Evolutionary conservation across 2,329 filamentous ascomycete species (phyloP).

Genomic region (Aspergillus alliaceus): DNA sequence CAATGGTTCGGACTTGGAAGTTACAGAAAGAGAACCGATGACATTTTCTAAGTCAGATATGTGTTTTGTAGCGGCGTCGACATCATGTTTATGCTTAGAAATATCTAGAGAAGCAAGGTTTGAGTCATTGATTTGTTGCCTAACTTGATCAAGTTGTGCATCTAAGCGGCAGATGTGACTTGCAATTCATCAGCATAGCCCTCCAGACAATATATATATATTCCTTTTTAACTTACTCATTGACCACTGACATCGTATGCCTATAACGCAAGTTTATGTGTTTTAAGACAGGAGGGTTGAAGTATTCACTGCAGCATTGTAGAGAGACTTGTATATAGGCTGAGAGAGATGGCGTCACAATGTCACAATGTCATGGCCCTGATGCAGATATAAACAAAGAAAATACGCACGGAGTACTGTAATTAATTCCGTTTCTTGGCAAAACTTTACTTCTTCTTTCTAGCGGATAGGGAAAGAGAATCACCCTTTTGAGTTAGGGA

Average conservation of each 20-base stretch:
- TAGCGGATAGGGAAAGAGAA: no score
- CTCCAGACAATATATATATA: not conserved
- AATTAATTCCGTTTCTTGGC: no score
- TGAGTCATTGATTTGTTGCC: conserved; percentile 40
- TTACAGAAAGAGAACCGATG: conserved; percentile 69
- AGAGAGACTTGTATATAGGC: no score
- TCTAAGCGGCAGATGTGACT: conserved; percentile 60
- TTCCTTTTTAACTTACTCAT: conserved; percentile 6
- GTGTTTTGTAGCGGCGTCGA: conserved; percentile 13
- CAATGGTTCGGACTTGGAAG: conserved; percentile 62
- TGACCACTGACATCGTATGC: conserved; percentile 13
- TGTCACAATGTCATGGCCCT: no score
- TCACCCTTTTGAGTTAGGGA: no score
- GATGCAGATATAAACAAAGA: no score
- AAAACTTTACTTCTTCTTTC: no score
- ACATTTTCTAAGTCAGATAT: conserved; percentile 62
- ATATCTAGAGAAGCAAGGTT: conserved; percentile 10
- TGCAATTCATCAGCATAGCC: not conserved
- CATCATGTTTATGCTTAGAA: conserved; percentile 18
- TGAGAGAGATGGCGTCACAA: no score
- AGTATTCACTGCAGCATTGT: no score
- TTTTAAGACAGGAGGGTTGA: no score
- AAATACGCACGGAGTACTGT: no score
- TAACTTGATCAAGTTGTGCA: conserved; percentile 57
- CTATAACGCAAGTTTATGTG: no score